phyloP scores from a whole-genome alignment of 129 eudicot genomes.

The Helichrysum umbraculigerum region DNA sequence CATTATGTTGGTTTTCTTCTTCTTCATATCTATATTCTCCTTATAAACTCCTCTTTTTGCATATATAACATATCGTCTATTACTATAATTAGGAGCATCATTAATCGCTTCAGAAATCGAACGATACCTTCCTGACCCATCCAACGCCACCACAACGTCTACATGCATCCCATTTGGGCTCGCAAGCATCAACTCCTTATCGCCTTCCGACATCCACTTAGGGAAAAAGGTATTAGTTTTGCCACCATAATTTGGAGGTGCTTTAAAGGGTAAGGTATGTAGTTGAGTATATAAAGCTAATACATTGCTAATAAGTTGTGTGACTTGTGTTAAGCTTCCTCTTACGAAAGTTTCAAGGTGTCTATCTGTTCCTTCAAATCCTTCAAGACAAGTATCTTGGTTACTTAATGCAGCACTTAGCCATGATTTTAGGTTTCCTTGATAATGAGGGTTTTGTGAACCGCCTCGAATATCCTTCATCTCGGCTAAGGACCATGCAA shows the following conservation, averaged over 20 bases:
- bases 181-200: conserved; percentile 51
- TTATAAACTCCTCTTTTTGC: conserved; percentile 75
- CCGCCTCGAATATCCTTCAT: conserved; percentile 64
- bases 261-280: conserved; percentile 62
- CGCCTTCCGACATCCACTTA: conserved; percentile 74
- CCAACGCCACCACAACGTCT: conserved; percentile 67
- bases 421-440: conserved; percentile 85
- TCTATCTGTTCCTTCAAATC: conserved; percentile 81
- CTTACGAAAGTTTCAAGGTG: conserved; percentile 54
- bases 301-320: conserved; percentile 75
- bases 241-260: conserved; percentile 38
- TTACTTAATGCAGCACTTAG: conserved; percentile 92
- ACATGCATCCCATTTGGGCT: conserved; percentile 56
- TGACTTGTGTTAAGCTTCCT: conserved; percentile 77
- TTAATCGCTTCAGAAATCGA: conserved; percentile 66
- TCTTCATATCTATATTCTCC: conserved; percentile 88
- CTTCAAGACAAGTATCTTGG: conserved; percentile 97
- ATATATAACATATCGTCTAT: conserved; percentile 69
- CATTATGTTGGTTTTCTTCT: conserved; percentile 91
- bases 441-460: conserved; percentile 35
- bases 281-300: conserved; percentile 58
- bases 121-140: conserved; percentile 68
- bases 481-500: conserved; percentile 71
- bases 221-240: conserved; percentile 50
- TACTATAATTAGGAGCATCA: conserved; percentile 70